Evolutionary conservation across 2,329 filamentous ascomycete species (phyloP), one percentile per base, ranked within the genome.

Genomic region (Rhinocladiella similis): DNA sequence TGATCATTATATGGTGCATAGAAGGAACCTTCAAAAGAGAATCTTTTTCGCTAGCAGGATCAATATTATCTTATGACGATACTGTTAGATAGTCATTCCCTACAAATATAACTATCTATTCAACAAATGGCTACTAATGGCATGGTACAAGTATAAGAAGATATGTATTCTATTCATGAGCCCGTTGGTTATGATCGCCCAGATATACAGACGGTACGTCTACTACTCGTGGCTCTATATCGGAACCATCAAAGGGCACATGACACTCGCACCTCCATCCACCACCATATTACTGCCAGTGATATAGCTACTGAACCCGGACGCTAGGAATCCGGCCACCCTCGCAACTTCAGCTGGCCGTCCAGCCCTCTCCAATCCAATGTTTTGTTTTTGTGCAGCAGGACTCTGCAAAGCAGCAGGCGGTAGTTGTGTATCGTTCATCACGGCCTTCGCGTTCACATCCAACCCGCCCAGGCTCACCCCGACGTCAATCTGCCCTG

Each of bases 21-120:
- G 89, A 96, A 72, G 73, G 78, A 89, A 76, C 70, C 65, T 60
- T 55, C 67, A 70, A 33, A 33, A 12, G 55, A 86, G 88, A 90
- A 88, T 88, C 88, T 89, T 90, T 91, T 96, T 91, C 92, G 92
- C 92, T 97, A 97, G 89, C 91, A 85, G 89, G 87, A 87, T 89
- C 90, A 29, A 91, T 89, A 83, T 77, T 73, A 73, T 33, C 70
- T 75, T 73, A 84, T 90, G 89, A 87, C 89, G 82, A 84, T 87
- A 86, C 88, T 82, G 91, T 93, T 96, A 96, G 91, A 96, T 96
- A 96, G 91, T 84, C 84, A 85, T 86, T 91, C 90, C 88, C 81
- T 74, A 96, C 90, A 96, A 51, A 16, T 16, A 16, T 16, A 39
- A 3, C 22, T 27, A 18, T 12, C n/a, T n/a, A n/a, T n/a, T n/a